Percentiles rank a stretch among this genome's conserved stretches.
These are phyloP conservation scores for Dovyalis caffra DNA, from an alignment of 345 rosid genomes.

Conservation along the genomic window DNA sequence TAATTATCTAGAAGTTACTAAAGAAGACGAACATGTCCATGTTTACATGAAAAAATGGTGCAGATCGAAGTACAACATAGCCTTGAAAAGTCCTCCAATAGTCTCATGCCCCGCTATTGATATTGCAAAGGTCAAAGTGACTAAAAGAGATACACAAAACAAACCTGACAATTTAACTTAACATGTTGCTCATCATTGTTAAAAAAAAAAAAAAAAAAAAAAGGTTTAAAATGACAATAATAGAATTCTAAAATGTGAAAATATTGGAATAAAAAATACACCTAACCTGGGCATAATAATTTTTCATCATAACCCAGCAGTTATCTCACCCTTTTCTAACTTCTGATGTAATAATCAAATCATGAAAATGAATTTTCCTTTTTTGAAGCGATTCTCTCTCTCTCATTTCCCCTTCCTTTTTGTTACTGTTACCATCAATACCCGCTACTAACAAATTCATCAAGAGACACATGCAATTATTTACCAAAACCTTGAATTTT, in stretches of 20 bases:
- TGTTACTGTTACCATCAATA: conserved; percentile 31
- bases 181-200: conserved; percentile 16
- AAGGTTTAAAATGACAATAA: conserved; percentile 33
- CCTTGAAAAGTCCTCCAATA: conserved; percentile 4
- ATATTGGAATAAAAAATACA: conserved; percentile 26
- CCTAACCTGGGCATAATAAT: conserved; percentile 30
- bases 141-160: conserved; percentile 20
- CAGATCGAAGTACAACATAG: neutral
- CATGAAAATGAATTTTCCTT: conserved; percentile 41
- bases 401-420: conserved; percentile 15
- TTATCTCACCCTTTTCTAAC: conserved; percentile 34
- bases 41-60: neutral
- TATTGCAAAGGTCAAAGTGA: conserved; percentile 21
- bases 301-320: conserved; percentile 34
- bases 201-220: conserved; percentile 16
- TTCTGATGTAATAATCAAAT: conserved; percentile 46
- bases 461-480: conserved; percentile 28
- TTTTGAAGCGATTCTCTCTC: conserved; percentile 22
- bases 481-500: conserved; percentile 51
- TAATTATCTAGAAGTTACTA: conserved; percentile 16
- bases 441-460: conserved; percentile 28
- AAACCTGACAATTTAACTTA: conserved; percentile 19
- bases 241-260: conserved; percentile 26
- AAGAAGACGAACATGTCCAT: conserved; percentile 18
- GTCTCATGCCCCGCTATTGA: conserved; percentile 13